A percentile compares a stretch with the other conserved stretches of the same genome.
Evolutionary conservation across 192 early-diverging fungal species (phyloP).

Genomic region (Mortierella antarctica): DNA sequence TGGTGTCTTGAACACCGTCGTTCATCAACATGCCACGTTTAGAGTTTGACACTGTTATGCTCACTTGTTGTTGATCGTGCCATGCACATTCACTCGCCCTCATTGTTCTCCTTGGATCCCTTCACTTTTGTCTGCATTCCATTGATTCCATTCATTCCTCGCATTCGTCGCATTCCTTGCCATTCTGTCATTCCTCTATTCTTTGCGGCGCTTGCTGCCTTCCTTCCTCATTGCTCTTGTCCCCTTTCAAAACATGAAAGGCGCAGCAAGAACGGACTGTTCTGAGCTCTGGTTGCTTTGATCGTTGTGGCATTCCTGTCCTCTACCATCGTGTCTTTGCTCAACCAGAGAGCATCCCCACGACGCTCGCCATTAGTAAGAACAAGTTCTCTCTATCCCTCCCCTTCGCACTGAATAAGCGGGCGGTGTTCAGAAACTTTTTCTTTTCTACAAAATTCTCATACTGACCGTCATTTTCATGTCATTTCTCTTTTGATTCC

Average conservation of each 20-base stretch:
- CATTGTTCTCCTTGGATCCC: background rate
- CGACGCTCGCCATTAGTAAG: slow-evolving; percentile 15
- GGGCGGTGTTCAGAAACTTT: too few relatives aligned
- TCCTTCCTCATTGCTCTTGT: too few relatives aligned
- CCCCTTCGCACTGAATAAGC: background rate
- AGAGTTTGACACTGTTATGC: too few relatives aligned
- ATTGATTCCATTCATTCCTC: background rate
- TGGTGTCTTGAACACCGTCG: too few relatives aligned
- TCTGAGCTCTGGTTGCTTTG: slow-evolving; percentile 12
- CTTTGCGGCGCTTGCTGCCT: too few relatives aligned
- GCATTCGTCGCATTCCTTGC: background rate
- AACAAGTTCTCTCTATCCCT: background rate
- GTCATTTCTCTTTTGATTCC: background rate
- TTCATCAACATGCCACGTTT: too few relatives aligned
- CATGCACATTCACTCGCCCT: too few relatives aligned
- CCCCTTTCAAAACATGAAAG: slow-evolving; percentile 1
- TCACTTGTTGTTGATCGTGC: too few relatives aligned
- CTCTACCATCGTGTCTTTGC: background rate
- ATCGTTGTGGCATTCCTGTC: slow-evolving; percentile 4
- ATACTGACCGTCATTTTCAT: slow-evolving; percentile 1
- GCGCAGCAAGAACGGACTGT: background rate
- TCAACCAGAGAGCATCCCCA: background rate
- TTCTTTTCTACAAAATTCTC: background rate
- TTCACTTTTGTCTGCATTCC: background rate
- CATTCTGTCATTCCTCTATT: background rate